These are phyloP conservation scores for Typha latifolia DNA, from an alignment of 176 grass and related monocot genomes.

Conservation along the genomic window DNA sequence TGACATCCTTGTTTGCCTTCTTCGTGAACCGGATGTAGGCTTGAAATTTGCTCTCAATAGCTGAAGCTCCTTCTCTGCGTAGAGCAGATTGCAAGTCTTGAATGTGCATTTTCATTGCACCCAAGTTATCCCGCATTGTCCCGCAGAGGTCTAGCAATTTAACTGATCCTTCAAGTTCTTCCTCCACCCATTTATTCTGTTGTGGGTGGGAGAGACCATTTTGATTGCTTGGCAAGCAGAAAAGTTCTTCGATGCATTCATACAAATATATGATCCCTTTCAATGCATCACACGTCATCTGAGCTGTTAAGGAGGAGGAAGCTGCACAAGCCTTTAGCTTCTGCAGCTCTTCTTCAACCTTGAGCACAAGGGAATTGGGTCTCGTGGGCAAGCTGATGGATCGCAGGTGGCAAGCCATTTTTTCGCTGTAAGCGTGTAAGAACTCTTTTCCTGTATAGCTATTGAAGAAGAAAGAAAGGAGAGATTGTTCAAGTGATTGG, in stretches of 20 bases:
- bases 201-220: not conserved
- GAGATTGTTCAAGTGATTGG: too few species aligned
- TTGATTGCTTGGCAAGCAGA: conserved; percentile 12
- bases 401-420: too few species aligned
- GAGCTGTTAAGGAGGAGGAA: conserved; percentile 2
- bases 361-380: too few species aligned
- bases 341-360: not conserved
- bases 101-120: conserved; percentile 13
- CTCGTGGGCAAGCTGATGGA: too few species aligned
- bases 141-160: conserved; percentile 18
- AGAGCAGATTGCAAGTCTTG: conserved; percentile 11
- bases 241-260: conserved; percentile 8
- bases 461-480: too few species aligned
- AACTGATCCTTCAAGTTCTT: conserved; percentile 15
- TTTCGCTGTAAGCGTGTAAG: too few species aligned
- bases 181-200: conserved; percentile 20
- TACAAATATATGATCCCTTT: conserved; percentile 6
- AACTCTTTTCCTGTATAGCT: too few species aligned
- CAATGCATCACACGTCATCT: conserved; percentile 7
- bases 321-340: not conserved
- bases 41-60: not conserved
- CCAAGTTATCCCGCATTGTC: conserved; percentile 2
- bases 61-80: conserved; percentile 6
- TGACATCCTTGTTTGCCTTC: conserved; percentile 11
- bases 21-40: conserved; percentile 14